These are phyloP conservation scores for Paulownia fortunei DNA, from an alignment of 257 asterid species.

Conservation along the genomic window DNA sequence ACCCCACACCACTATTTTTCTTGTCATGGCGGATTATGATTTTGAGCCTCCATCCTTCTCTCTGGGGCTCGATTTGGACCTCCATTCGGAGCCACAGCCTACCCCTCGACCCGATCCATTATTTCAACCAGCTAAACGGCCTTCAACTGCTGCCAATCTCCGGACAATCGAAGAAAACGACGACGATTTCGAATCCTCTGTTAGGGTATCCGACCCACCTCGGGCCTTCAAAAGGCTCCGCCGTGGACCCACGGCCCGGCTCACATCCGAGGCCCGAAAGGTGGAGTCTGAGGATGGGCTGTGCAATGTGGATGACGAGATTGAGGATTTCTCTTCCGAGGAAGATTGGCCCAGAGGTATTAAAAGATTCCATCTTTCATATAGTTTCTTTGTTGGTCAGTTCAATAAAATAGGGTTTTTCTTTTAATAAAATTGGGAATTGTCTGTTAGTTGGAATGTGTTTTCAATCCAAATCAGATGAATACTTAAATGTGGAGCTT, in stretches of 20 bases:
- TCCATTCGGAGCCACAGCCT: slow-evolving; percentile 52
- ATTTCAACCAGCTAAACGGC: slow-evolving; percentile 40
- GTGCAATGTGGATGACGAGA: slow-evolving; percentile 69
- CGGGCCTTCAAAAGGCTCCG: slow-evolving; percentile 67
- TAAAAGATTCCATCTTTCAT: not conserved
- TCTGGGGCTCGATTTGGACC: slow-evolving; percentile 79
- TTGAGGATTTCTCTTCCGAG: slow-evolving; percentile 83
- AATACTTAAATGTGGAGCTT: not conserved
- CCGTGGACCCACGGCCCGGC: slow-evolving; percentile 48
- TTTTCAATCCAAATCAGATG: not conserved
- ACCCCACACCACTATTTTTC: not conserved
- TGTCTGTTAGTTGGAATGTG: not conserved
- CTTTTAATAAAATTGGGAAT: not conserved
- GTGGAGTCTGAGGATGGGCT: slow-evolving; percentile 21
- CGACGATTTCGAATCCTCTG: slow-evolving; percentile 56
- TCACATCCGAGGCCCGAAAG: slow-evolving; percentile 28
- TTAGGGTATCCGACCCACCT: slow-evolving; percentile 46
- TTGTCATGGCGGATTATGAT: slow-evolving; percentile 62
- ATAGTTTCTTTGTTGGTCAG: not conserved
- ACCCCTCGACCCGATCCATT: slow-evolving; percentile 30
- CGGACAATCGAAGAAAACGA: slow-evolving; percentile 39
- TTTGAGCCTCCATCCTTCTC: slow-evolving; percentile 83
- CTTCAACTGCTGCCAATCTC: slow-evolving; percentile 33
- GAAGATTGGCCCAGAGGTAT: slow-evolving; percentile 66
- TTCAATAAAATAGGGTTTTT: not conserved